These are phyloP conservation scores for Emergomyces orientalis DNA, from an alignment of 2,329 filamentous ascomycete genomes.

Conservation along the genomic window DNA sequence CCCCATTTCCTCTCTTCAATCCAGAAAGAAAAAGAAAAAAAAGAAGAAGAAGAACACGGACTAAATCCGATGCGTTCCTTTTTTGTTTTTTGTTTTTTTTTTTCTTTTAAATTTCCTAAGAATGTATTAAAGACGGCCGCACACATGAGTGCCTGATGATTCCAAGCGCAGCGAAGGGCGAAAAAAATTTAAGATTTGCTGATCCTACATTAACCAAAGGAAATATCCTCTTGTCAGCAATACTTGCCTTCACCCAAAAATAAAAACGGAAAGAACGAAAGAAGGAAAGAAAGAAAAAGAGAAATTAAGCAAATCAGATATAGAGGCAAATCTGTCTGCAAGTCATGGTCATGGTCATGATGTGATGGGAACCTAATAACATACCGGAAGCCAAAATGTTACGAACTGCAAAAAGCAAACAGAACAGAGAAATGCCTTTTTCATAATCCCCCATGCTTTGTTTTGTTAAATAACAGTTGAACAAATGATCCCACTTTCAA, in stretches of 20 bases:
- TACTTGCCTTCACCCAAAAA: conserved; percentile 1
- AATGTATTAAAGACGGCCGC: neutral
- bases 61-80: neutral
- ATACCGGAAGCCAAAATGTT: neutral
- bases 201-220: neutral
- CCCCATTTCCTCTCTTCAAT: neutral
- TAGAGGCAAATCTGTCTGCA: neutral
- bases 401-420: neutral
- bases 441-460: neutral
- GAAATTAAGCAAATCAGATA: neutral
- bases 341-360: neutral
- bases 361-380: neutral
- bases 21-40: neutral
- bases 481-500: neutral
- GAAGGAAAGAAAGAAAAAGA: neutral
- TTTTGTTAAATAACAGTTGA: neutral
- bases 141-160: neutral
- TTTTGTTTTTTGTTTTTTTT: neutral
- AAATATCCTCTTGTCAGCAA: conserved; percentile 4
- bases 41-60: neutral
- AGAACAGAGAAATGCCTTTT: neutral
- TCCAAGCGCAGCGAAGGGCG: neutral
- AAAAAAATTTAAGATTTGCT: neutral
- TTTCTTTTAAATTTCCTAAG: too few species aligned
- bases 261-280: too few species aligned